Evolutionary conservation across 306 rosid species (phyloP), one percentile per base, ranked within the genome.

Genomic region (Trifolium fragiferum): DNA sequence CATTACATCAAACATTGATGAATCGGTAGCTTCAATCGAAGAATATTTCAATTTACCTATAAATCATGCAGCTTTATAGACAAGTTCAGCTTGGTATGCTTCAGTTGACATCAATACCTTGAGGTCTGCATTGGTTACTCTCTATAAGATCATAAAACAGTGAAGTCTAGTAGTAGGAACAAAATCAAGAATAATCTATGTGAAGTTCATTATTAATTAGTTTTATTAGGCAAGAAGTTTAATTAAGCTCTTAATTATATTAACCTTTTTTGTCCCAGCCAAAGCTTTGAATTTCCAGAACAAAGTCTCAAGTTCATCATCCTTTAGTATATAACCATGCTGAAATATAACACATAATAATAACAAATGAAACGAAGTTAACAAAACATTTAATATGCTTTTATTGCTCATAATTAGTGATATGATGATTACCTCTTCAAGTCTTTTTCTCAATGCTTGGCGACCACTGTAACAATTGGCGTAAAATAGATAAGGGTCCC

Each of bases 261-360:
- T 58, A 53, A 91, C 98, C 93, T 93, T 93, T 73, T 84, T 90
- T 33, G 81, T 92, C 71, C 90, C 98, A 4, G 98, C 96, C 46
- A 93, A 82, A 51, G 85, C 82, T 82, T 93, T 93, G 85, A 90
- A 93, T 38, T 83, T 88, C 90, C 83, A 85, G 60, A 93, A 93
- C 8, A 93, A 40, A 20, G 61, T 83, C 35, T 83, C 79, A 54
- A 86, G 81, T 73, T 93, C 85, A 64, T 77, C 89, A 54, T 75
- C 76, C 47, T 79, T 84, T 75, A 90, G 90, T 68, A 76, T 86
- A 79, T 89, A 90, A 79, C 95, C 98, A 46, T 90, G 91, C 98
- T 93, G 84, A 81, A 76, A 83, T n/a, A 25, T 2, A 71, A 64
- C 11, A 64, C 19, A 46, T 10, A 32, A 53, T 10, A 32, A 53